Percentiles rank a stretch among this genome's conserved stretches.
phyloP scores from a whole-genome alignment of 1,284 basidiomycete species.

The Prillingera fragicola region DNA sequence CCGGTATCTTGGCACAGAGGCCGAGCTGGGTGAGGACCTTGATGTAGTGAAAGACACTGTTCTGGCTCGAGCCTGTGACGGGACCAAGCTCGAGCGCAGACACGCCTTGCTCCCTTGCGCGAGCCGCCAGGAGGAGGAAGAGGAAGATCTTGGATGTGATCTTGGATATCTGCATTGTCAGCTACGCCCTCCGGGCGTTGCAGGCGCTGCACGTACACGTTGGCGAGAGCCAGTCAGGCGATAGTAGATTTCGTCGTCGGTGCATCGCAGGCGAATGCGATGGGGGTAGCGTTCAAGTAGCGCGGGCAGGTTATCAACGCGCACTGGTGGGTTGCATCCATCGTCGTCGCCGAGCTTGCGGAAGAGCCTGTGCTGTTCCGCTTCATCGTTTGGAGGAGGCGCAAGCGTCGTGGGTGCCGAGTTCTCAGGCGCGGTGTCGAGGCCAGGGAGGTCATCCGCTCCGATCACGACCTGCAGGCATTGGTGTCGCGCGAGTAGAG shows the following conservation, averaged over 20 bases:
- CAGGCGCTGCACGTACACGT: conserved; percentile 21
- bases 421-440: conserved; percentile 22
- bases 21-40: conserved; percentile 32
- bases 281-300: conserved; percentile 33
- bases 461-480: conserved; percentile 30
- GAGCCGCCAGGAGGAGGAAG: conserved; percentile 19
- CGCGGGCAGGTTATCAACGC: conserved; percentile 17
- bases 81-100: conserved; percentile 33
- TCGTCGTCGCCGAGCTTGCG: conserved; percentile 27
- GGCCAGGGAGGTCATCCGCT: conserved; percentile 23
- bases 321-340: conserved; percentile 10
- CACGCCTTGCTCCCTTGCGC: conserved; percentile 13
- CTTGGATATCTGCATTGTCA: conserved; percentile 24
- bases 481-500: conserved; percentile 28
- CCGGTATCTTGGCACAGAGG: conserved; percentile 38
- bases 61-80: conserved; percentile 34
- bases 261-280: conserved; percentile 36
- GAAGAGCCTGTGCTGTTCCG: conserved; percentile 16
- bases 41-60: conserved; percentile 39
- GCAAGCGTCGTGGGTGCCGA: too few species aligned
- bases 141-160: conserved; percentile 36
- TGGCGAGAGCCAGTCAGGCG: conserved; percentile 39
- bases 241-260: conserved; percentile 41
- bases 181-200: too few species aligned
- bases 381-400: conserved; percentile 3